Base-by-base conservation (phyloP, 768 basidiomycete species). In the Exidia glandulosa region DNA sequence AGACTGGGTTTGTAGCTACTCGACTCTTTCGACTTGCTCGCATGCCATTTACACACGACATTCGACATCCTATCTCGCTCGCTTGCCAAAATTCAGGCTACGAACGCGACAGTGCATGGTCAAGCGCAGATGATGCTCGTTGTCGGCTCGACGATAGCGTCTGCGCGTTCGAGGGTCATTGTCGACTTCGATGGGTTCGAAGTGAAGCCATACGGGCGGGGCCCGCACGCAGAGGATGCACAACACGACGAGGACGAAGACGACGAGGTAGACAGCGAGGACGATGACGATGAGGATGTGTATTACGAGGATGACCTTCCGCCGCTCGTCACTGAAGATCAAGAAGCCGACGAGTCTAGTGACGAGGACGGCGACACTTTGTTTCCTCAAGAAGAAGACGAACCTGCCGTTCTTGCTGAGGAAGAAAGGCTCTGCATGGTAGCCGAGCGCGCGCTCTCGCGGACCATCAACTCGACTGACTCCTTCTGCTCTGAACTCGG, bases 31-130 rank as follows among this genome's bases (percentile, higher is more conserved):
- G 89, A 90, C 66, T 85, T 81, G 0, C 77, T 91, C 23, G 73
- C 82, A 0, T 90, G 86, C 1, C 89, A 91, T 70, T 73, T 90
- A 13, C 75, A 79, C 57, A 87, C 87, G 0, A 89, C 89, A 0
- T 90, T 90, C 67, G 77, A 81, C 9, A 80, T 86, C 0, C 75
- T 91, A 3, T 86, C 88, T 1, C 83, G 83, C 0, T 84, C 88
- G 0, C 72, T 88, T 23, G 84, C 86, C 7, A 45, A 41, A 12
- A 32, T n/a, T n/a, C n/a, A 33, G 3, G 60, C 48, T 7, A 56
- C 52, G 30, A n/a, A n/a, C n/a, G n/a, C n/a, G n/a, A n/a, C n/a
- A n/a, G n/a, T n/a, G n/a, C n/a, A n/a, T n/a, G n/a, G n/a, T n/a
- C n/a, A n/a, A n/a, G n/a, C n/a, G n/a, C n/a, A n/a, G 76, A 76